Evolutionary conservation across 805 yeast genomes (phyloP), one percentile per base, ranked within the genome.

Genomic region (Pichia cephalocereana): DNA sequence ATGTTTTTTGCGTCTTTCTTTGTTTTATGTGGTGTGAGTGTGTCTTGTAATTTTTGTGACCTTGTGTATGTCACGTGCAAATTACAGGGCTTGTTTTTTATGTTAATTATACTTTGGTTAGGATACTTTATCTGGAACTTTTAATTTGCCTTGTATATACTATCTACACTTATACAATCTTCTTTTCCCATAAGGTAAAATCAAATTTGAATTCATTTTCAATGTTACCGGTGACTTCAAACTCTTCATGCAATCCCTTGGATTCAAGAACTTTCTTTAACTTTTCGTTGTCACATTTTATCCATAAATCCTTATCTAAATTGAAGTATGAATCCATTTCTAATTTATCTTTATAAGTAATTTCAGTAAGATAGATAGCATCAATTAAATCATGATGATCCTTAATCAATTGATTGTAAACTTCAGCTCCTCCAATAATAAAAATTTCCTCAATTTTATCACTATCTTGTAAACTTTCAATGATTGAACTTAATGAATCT

Each of bases 401-500:
- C 7, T 18, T 14, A 38, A 64, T 46, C 14, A 81, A 58, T 38
- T 78, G 71, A 45, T 77, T 74, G 67, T 93, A 93, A 9, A 93
- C 70, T 61, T 90, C 90, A 0, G 90, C 93, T 0, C 99, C 99
- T 4, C 99, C 99, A 52, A 93, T 91, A 27, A 93, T 75, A 59
- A 81, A 93, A 1, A 93, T 72, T 43, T 77, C 76, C 44, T 79
- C 84, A 19, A 83, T 61, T 2, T 58, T 52, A 6, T 57, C 52
- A 42, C 52, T 30, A 11, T 60, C 54, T n/a, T 27, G 23, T n/a
- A 75, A 52, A 12, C 55, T 49, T 0, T 59, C 52, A 9, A 79
- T 51, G 5, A 23, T 6, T 0, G 83, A 78, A 1, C 64, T 64
- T 7, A 81, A 56, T 1, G 81, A 72, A 31, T 66, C 60, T 18